A percentile compares a stretch with the other conserved stretches of the same genome.
Evolutionary conservation across 1,284 basidiomycete species (phyloP).

Genomic region (Ustilago loliicola): DNA sequence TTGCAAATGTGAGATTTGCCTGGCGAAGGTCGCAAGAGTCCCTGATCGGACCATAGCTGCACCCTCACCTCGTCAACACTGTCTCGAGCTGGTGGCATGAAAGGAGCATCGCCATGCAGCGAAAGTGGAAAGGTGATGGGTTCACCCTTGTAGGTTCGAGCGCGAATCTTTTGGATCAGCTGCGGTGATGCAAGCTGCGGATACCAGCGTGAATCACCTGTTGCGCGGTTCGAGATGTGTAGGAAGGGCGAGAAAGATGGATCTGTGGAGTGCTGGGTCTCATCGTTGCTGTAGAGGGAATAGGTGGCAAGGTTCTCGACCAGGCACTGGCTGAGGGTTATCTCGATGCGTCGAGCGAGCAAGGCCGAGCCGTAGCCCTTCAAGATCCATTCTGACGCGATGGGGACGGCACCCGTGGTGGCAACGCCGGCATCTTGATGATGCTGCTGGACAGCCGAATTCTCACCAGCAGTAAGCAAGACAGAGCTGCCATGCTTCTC

Average conservation of each 20-base stretch:
- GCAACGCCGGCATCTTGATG: slow-evolving; percentile 16
- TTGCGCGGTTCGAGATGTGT: slow-evolving; percentile 50
- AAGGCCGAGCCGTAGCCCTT: slow-evolving; percentile 51
- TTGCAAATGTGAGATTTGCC: slow-evolving; percentile 23
- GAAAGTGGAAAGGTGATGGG: slow-evolving; percentile 42
- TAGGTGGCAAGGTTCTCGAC: slow-evolving; percentile 29
- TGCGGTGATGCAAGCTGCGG: slow-evolving; percentile 37
- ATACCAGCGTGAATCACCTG: slow-evolving; percentile 61
- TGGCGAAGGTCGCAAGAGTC: slow-evolving; percentile 12
- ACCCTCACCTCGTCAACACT: slow-evolving; percentile 42
- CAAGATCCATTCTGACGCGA: slow-evolving; percentile 46
- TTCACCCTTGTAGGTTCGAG: slow-evolving; percentile 14
- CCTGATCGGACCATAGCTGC: slow-evolving; percentile 60
- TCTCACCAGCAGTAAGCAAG: slow-evolving; percentile 15
- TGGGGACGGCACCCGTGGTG: slow-evolving; percentile 17
- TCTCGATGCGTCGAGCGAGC: slow-evolving; percentile 51
- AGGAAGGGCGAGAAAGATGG: slow-evolving; percentile 56
- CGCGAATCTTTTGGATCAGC: slow-evolving; percentile 26
- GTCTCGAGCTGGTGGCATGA: slow-evolving; percentile 52
- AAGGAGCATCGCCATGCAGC: slow-evolving; percentile 64
- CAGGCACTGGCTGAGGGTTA: slow-evolving; percentile 45
- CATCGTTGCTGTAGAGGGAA: slow-evolving; percentile 24
- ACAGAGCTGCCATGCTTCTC: slow-evolving; percentile 22
- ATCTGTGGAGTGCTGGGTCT: slow-evolving; percentile 18
- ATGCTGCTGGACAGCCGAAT: slow-evolving; percentile 19